Base-by-base conservation (phyloP, 129 eudicot species). In the Mikania micrantha region DNA sequence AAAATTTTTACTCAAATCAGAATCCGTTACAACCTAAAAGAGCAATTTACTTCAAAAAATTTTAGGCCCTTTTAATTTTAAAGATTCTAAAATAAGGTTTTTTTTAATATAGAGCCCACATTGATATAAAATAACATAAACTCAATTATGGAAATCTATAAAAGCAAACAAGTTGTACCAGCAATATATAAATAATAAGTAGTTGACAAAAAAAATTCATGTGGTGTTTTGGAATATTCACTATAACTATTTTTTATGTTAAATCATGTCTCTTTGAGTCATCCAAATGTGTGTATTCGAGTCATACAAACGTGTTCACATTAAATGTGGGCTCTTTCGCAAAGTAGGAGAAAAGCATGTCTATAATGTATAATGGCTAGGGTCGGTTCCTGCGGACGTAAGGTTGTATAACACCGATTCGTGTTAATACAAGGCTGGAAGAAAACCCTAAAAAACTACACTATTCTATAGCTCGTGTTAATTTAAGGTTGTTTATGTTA, bases 81-180 rank as follows among this genome's bases (percentile, higher is more conserved):
- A n/a, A n/a, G n/a, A n/a, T n/a, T n/a, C n/a, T n/a, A n/a, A n/a
- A n/a, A n/a, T n/a, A n/a, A n/a, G n/a, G n/a, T n/a, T n/a, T n/a
- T n/a, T n/a, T n/a, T n/a, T n/a, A n/a, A n/a, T n/a, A n/a, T n/a
- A n/a, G n/a, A n/a, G n/a, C n/a, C n/a, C n/a, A n/a, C n/a, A n/a
- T n/a, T n/a, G n/a, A 59, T 13, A 58, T 28, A 50, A 50, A 50
- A 20, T 56, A 61, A 8, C 31, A 19, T 61, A 35, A 66, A 17
- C 59, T 66, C 59, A 66, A 66, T 45, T 45, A 66, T 66, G 44
- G 45, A 47, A 29, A 47, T 8, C 31, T 66, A 48, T 19, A 66
- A 5, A 45, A 48, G 20, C 34, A 66, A 16, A 48, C 60, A 66
- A 66, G 40, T 65, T 65, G 24, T 44, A 40, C 27, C 35, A 39